Evolutionary conservation across 177 flowering plant species (phyloP), one percentile per base, ranked within the genome.

Genomic region (Vitis hybrid): DNA sequence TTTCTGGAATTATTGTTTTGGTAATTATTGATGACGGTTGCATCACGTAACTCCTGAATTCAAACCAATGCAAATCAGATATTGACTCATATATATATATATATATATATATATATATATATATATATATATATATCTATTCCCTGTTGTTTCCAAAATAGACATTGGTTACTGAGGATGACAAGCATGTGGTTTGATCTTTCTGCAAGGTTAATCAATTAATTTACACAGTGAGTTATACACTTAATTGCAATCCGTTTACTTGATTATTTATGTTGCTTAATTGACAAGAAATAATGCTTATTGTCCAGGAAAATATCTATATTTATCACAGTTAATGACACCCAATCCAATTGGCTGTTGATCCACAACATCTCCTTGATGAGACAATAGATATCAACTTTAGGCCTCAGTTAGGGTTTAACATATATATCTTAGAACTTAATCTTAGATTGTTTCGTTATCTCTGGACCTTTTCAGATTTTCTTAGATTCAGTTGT

Each of bases 281-380:
- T 77, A 62, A 62, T 60, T 77, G 57, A 70, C 65, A 77, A 70
- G 80, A 67, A 77, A 56, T 60, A 46, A 35, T 55, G 24, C 15
- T 62, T 3, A 35, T 67, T 56, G 21, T 56, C 69, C 71, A 55
- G 51, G 56, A 27, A 46, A 63, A 52, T 18, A n/a, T 62, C 18
- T 62, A 51, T 72, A 63, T 65, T 68, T 71, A 72, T 62, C 66
- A 72, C 56, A 63, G 27, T 30, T 65, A 61, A 62, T 52, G 9
- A 62, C 70, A 65, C 56, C 3, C 65, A 40, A 60, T 55, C 58
- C 62, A 46, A 30, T 66, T 70, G 74, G 63, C 70, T 65, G 62
- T 32, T 70, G 18, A 55, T 62, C 14, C 30, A 54, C 70, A 65
- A 66, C 62, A 70, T 65, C 52, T 49, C 70, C 56, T 62, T 62